These are phyloP conservation scores for Terana coerulea DNA, from an alignment of 768 basidiomycete species.

Conservation along the genomic window DNA sequence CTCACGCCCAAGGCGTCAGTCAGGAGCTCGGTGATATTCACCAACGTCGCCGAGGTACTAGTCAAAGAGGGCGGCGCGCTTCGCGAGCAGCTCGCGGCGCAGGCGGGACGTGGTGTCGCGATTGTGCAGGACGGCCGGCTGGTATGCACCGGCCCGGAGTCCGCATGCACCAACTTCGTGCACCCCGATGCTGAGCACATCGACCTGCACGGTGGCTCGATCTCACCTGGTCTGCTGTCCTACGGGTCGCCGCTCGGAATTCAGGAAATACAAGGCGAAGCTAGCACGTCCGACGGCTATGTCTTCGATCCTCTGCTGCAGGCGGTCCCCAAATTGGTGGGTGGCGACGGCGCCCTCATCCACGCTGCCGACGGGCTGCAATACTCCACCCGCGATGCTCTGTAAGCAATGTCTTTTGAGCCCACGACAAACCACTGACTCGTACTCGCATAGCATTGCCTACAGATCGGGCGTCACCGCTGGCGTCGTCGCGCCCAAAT, in stretches of 20 bases:
- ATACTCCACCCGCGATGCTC: constrained; percentile 55
- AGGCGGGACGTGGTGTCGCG: constrained; percentile 34
- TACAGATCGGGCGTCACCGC: constrained; percentile 73
- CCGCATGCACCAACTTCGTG: constrained; percentile 22
- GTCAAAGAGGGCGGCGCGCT: constrained; percentile 30
- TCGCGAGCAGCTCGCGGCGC: constrained; percentile 27
- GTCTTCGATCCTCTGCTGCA: constrained; percentile 42
- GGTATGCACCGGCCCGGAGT: constrained; percentile 35
- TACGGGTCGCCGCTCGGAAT: constrained; percentile 66
- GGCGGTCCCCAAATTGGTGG: constrained; percentile 32
- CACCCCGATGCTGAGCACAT: constrained; percentile 35
- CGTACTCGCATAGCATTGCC: constrained; percentile 49
- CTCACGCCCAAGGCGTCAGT: constrained; percentile 38
- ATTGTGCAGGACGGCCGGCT: constrained; percentile 52
- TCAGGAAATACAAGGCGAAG: constrained; percentile 62
- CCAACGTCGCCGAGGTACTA: constrained; percentile 55
- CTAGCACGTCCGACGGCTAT: constrained; percentile 52
- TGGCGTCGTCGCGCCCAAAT: constrained; percentile 57
- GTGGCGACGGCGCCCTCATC: constrained; percentile 36
- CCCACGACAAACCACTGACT: not conserved
- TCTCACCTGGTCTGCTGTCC: constrained; percentile 59
- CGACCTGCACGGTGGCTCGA: constrained; percentile 63
- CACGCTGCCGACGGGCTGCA: constrained; percentile 72
- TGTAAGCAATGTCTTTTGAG: constrained; percentile 33
- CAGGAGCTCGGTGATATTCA: constrained; percentile 49